These are phyloP conservation scores for Lecanicillium sp. DNA, from an alignment of 2,329 filamentous ascomycete genomes.

Conservation along the genomic window DNA sequence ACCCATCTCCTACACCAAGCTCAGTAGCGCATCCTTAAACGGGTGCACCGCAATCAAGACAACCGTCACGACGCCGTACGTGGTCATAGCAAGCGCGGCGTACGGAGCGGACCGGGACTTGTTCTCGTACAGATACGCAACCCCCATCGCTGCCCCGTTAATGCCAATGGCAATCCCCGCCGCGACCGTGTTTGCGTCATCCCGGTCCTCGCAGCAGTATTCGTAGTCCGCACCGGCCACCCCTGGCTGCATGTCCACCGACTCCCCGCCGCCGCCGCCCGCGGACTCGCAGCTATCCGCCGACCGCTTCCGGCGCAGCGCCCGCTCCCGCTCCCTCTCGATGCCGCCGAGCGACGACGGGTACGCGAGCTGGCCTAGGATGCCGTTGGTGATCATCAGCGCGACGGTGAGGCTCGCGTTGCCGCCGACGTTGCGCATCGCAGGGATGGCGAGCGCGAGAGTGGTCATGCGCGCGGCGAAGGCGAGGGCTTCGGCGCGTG, in stretches of 20 bases:
- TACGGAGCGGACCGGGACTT: constrained; percentile 49
- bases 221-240: not conserved
- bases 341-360: constrained; percentile 29
- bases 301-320: constrained; percentile 17
- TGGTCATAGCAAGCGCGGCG: constrained; percentile 51
- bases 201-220: no score
- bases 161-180: constrained; percentile 49
- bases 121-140: constrained; percentile 50
- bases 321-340: not conserved
- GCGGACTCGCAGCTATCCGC: not conserved
- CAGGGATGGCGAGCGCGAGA: constrained; percentile 43
- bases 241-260: not conserved
- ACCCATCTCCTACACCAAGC: constrained; percentile 24
- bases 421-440: constrained; percentile 38
- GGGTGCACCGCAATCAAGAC: constrained; percentile 45
- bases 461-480: constrained; percentile 47
- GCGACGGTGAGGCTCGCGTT: constrained; percentile 43
- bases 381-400: constrained; percentile 47
- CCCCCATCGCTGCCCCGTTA: constrained; percentile 56
- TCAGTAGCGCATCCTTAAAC: constrained; percentile 33
- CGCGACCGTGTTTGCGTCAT: constrained; percentile 37
- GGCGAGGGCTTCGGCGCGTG: constrained; percentile 30
- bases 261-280: not conserved
- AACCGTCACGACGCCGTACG: constrained; percentile 51
- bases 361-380: constrained; percentile 36